Evolutionary conservation across 164 flowering plant species (phyloP).

Genomic region (Stephania cephalantha): DNA sequence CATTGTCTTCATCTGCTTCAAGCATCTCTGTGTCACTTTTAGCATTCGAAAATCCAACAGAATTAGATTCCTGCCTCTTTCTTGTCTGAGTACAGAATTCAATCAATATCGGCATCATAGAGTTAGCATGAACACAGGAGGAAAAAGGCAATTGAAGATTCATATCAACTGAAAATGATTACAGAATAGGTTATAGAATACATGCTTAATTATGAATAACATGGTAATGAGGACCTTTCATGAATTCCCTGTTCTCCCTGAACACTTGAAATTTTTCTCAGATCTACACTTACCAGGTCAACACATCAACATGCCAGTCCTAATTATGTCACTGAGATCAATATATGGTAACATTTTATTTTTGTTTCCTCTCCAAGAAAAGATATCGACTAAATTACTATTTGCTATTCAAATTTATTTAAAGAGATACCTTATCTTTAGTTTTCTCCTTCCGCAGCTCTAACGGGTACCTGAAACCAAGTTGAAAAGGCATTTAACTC

Average conservation of each 20-base stretch:
- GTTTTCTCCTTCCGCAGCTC: constrained; percentile 90
- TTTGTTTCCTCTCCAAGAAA: background rate
- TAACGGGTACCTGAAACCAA: constrained; percentile 71
- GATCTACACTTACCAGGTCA: background rate
- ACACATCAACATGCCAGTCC: background rate
- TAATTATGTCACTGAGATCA: background rate
- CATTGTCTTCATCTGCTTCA: constrained; percentile 26
- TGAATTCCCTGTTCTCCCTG: background rate
- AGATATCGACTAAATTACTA: background rate
- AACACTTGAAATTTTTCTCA: background rate
- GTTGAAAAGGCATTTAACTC: background rate
- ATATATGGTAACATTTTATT: background rate
- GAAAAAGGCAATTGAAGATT: background rate
- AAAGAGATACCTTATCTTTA: constrained; percentile 62
- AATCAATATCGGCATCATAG: constrained; percentile 4
- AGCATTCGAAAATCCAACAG: constrained; percentile 19
- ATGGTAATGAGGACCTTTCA: background rate
- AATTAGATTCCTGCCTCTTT: constrained; percentile 36
- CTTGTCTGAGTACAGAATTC: constrained; percentile 40
- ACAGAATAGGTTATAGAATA: background rate
- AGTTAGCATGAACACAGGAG: background rate
- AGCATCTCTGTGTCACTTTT: constrained; percentile 22
- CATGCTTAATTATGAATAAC: background rate
- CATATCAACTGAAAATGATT: background rate
- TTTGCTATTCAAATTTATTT: background rate